These are phyloP conservation scores for Pythium pectinolyticum DNA, from an alignment of 352 stramenopile species.

Conservation along the genomic window DNA sequence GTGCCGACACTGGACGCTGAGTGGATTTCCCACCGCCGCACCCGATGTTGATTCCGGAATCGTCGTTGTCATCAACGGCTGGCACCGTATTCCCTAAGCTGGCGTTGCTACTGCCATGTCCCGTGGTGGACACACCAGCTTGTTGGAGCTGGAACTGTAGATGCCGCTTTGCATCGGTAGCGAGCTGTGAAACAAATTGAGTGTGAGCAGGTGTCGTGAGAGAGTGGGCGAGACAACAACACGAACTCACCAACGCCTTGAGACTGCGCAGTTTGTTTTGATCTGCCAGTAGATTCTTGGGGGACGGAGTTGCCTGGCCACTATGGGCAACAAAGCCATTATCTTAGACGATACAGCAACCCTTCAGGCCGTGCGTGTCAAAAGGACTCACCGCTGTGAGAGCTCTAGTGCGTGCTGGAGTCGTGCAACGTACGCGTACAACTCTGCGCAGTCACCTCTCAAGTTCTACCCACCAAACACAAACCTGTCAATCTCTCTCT, in stretches of 20 bases:
- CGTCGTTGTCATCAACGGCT: neutral
- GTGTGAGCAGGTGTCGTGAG: neutral
- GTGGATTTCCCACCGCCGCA: conserved; percentile 7
- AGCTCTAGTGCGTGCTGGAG: conserved; percentile 32
- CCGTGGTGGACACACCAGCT: neutral
- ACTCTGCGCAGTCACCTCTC: conserved; percentile 62
- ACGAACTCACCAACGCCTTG: conserved; percentile 55
- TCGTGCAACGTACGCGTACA: conserved; percentile 63
- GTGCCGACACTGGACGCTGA: conserved; percentile 61
- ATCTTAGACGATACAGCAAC: too few relatives aligned
- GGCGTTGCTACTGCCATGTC: neutral
- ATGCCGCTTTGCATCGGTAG: conserved; percentile 37
- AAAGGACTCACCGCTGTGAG: conserved; percentile 26
- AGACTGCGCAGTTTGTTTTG: conserved; percentile 62
- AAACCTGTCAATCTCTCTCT: too few relatives aligned
- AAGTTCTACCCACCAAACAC: conserved; percentile 39
- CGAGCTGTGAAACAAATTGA: conserved; percentile 36
- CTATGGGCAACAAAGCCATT: neutral
- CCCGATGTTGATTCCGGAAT: conserved; percentile 1
- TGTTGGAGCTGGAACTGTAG: conserved; percentile 33
- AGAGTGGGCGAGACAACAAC: neutral
- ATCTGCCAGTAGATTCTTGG: conserved; percentile 80
- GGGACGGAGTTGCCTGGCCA: conserved; percentile 24
- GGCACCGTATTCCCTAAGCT: neutral
- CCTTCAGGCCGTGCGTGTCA: neutral